Evolutionary conservation across 805 yeast genomes (phyloP), one percentile per base, ranked within the genome.

Genomic region (Pichia membranifaciens): DNA sequence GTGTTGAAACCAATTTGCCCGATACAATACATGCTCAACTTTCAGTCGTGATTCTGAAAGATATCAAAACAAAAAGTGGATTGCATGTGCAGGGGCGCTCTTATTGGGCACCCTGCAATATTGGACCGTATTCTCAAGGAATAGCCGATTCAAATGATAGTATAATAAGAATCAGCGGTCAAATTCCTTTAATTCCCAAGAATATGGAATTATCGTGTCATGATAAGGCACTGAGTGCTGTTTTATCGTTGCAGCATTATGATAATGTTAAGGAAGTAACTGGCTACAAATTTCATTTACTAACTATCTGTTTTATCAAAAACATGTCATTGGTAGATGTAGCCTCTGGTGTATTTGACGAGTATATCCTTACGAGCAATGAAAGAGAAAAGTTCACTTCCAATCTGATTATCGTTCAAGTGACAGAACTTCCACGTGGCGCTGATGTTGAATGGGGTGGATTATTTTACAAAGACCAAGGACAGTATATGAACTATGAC

Each of bases 31-130:
- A 62, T 6, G 59, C 82, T 6, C 84, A 79, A 56, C 59, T 90
- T 9, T 86, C 96, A 0, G 80, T 84, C 15, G 68, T 75, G 13
- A 74, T 75, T 0, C 57, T 80, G 16, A 54, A 64, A 22, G 57
- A 66, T 29, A 38, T 61, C 31, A 39, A 23, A 0, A 54, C 54
- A 10, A 84, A 84, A 54, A 68, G 67, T 28, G 96, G 98, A 0
- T 68, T 91, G 15, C 98, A 93, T 59, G 88, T 93, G 8, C 91
- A 93, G 57, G 89, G 97, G 1, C 73, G 90, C 50, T 89, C 97
- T 36, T 90, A 86, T 62, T 93, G 99, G 99, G 98, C 97, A 0
- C 99, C 99, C 0, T 91, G 96, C 33, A 93, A 93, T 55, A 93
- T 93, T 40, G 99, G 99, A 0, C 99, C 99, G 0, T 93, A 93